Percentiles rank a stretch among this genome's conserved stretches.
phyloP scores from a whole-genome alignment of 1,284 basidiomycete genomes.

The Violaceomyces palustris region DNA sequence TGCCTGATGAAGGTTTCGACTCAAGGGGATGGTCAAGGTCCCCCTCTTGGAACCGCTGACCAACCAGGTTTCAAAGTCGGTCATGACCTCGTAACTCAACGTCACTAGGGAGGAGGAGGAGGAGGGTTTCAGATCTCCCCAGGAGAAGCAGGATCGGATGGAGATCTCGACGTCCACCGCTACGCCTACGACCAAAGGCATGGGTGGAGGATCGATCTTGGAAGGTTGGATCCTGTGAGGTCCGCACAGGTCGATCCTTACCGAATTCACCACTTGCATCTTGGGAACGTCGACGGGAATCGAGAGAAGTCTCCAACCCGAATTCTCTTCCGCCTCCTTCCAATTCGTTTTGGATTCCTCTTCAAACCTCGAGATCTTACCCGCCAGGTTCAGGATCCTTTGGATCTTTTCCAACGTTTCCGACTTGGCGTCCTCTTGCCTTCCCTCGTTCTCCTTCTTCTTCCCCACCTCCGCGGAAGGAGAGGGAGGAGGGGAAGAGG shows the following conservation, averaged over 20 bases:
- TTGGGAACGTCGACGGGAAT: slow-evolving; percentile 36
- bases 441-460: no score
- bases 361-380: no score
- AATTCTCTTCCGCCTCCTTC: no score
- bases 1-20: background rate
- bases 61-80: slow-evolving; percentile 42
- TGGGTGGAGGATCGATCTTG: no score
- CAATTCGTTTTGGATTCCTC: no score
- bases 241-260: slow-evolving; percentile 1
- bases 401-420: no score
- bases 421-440: no score
- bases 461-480: no score
- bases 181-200: slow-evolving; percentile 16
- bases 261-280: slow-evolving; percentile 26
- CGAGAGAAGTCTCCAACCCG: slow-evolving; percentile 31
- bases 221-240: background rate
- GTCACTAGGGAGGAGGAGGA: background rate
- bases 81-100: slow-evolving; percentile 36
- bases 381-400: no score
- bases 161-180: slow-evolving; percentile 13
- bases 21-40: slow-evolving; percentile 2
- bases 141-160: slow-evolving; percentile 14
- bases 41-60: slow-evolving; percentile 37
- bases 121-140: slow-evolving; percentile 3
- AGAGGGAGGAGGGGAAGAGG: no score